A percentile compares a stretch with the other conserved stretches of the same genome.
Evolutionary conservation across 306 rosid genomes (phyloP).

Genomic region (Cotoneaster glaucophyllus): DNA sequence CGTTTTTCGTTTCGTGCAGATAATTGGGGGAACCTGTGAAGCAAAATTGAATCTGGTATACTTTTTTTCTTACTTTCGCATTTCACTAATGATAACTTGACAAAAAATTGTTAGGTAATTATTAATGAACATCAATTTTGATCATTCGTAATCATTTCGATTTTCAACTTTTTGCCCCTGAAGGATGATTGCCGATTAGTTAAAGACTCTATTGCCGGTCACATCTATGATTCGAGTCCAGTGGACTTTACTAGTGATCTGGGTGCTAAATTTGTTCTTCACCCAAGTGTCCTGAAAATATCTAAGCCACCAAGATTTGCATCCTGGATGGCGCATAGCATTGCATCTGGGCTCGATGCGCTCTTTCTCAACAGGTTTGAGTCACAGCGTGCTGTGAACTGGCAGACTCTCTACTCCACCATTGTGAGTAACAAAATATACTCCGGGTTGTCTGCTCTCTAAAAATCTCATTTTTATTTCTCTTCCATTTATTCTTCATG

Average conservation of each 20-base stretch:
- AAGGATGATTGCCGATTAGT: conserved; percentile 74
- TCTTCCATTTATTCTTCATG: conserved; percentile 1
- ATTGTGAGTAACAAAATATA: conserved; percentile 44
- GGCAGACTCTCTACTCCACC: conserved; percentile 89
- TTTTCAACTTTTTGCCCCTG: conserved; percentile 16
- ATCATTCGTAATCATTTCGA: neutral
- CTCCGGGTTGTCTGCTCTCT: neutral
- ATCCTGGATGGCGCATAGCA: conserved; percentile 66
- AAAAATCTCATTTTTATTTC: neutral
- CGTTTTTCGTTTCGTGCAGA: conserved; percentile 35
- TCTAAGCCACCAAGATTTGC: conserved; percentile 74
- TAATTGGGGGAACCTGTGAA: conserved; percentile 56
- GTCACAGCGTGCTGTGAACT: conserved; percentile 84
- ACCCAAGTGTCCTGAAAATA: conserved; percentile 67
- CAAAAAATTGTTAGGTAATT: neutral
- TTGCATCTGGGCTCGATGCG: conserved; percentile 87
- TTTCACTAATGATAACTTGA: conserved; percentile 10
- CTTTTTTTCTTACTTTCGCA: conserved; percentile 16
- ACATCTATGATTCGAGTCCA: conserved; percentile 93
- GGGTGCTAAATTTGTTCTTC: conserved; percentile 77
- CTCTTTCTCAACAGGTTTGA: conserved; percentile 84
- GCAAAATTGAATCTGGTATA: conserved; percentile 55
- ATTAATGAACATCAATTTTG: neutral
- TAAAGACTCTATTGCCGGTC: conserved; percentile 73
- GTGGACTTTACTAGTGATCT: conserved; percentile 93